These are phyloP conservation scores for Sclerotinia subarctica DNA, from an alignment of 2,329 filamentous ascomycete genomes.

Conservation along the genomic window DNA sequence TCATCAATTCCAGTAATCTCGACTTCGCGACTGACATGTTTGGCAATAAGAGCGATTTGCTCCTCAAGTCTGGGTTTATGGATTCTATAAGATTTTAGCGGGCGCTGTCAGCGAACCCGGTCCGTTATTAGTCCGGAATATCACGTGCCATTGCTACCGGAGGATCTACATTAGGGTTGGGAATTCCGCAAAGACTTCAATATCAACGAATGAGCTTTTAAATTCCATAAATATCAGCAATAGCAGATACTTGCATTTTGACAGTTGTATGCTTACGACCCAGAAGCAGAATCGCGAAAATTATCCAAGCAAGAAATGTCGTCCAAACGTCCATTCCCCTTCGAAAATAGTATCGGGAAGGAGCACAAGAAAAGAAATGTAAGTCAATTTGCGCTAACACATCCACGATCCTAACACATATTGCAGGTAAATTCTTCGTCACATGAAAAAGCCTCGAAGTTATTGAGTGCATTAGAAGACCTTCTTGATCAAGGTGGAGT, in stretches of 20 bases:
- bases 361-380: conserved; percentile 9
- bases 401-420: not conserved
- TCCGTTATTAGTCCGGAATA: not conserved
- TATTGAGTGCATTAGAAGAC: conserved; percentile 33
- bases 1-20: conserved; percentile 69
- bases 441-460: conserved; percentile 28
- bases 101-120: not conserved
- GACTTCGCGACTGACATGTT: conserved; percentile 62
- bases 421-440: conserved; percentile 12
- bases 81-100: conserved; percentile 7
- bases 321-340: conserved; percentile 14
- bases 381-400: not conserved
- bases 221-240: not conserved
- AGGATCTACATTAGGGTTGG: not conserved
- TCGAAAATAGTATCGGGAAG: not conserved
- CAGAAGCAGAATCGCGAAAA: not conserved
- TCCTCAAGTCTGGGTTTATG: not conserved
- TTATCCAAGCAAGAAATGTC: conserved; percentile 1
- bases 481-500: conserved; percentile 27
- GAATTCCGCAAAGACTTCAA: too few relatives aligned
- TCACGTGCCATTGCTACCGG: not conserved
- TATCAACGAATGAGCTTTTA: not conserved
- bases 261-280: not conserved
- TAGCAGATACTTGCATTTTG: not conserved
- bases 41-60: conserved; percentile 27